Conservation (phyloP, 441 rosid species). For the Isatis lusitanica region DNA sequence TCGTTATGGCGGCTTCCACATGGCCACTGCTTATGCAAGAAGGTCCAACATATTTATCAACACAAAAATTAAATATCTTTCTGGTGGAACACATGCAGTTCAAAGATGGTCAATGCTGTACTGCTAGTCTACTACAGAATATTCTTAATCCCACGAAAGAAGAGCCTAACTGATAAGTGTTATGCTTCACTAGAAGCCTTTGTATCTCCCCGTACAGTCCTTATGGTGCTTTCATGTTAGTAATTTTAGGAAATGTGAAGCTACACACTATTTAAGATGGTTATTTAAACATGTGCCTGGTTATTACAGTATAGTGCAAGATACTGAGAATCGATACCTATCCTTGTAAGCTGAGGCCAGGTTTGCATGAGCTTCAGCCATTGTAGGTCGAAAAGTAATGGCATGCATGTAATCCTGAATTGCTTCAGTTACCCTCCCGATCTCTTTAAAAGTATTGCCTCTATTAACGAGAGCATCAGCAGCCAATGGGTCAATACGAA, state of each 20-base stretch:
- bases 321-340: constrained; percentile 51
- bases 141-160: neutral
- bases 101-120: neutral
- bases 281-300: constrained; percentile 4
- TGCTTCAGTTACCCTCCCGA: constrained; percentile 95
- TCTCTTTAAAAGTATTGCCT: constrained; percentile 96
- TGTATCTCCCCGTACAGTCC: neutral
- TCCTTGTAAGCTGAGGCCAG: constrained; percentile 99
- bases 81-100: neutral
- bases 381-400: constrained; percentile 74
- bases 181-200: neutral
- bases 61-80: neutral
- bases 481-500: constrained; percentile 94
- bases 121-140: neutral
- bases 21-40: constrained; percentile 60
- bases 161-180: neutral
- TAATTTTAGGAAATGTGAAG: neutral
- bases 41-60: constrained; percentile 20
- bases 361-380: constrained; percentile 99
- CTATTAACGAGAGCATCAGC: constrained; percentile 99
- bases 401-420: constrained; percentile 92
- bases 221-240: neutral
- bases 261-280: neutral
- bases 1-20: constrained; percentile 93
- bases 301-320: neutral